phyloP scores from a whole-genome alignment of 2,329 filamentous ascomycete species.

The Fusarium camptoceras region DNA sequence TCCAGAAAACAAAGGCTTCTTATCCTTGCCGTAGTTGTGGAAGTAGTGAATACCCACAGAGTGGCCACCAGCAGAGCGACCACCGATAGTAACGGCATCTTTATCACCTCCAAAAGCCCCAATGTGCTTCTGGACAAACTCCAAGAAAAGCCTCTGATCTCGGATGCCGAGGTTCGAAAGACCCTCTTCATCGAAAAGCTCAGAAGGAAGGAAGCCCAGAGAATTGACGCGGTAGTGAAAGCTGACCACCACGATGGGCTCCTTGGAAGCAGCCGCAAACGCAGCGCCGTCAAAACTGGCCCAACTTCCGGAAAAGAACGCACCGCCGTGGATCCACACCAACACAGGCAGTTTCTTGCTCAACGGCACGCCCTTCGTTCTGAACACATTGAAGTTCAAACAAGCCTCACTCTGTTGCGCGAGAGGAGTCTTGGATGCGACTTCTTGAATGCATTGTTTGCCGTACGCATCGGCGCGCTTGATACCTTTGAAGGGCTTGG shows the following conservation, averaged over 20 bases:
- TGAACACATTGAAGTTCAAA: constrained; percentile 56
- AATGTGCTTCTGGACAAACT: constrained; percentile 67
- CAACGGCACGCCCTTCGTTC: constrained; percentile 50
- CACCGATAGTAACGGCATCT: constrained; percentile 63
- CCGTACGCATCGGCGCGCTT: constrained; percentile 55
- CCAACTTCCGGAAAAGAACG: constrained; percentile 51
- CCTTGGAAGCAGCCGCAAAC: constrained; percentile 49
- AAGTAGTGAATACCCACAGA: constrained; percentile 55
- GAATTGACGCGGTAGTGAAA: constrained; percentile 57
- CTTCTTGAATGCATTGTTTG: constrained; percentile 57
- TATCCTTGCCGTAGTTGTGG: constrained; percentile 51
- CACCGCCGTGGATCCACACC: constrained; percentile 56
- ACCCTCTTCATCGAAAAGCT: constrained; percentile 50
- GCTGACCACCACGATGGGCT: constrained; percentile 57
- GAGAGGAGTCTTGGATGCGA: constrained; percentile 13
- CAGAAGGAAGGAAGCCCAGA: constrained; percentile 60
- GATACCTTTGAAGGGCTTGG: constrained; percentile 54
- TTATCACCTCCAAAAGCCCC: constrained; percentile 65
- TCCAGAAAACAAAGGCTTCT: constrained; percentile 49
- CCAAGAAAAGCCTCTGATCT: constrained; percentile 63
- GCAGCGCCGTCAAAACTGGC: constrained; percentile 52
- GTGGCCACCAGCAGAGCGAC: constrained; percentile 64
- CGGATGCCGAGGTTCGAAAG: constrained; percentile 64
- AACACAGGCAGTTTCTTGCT: constrained; percentile 53
- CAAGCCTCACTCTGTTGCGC: constrained; percentile 51